Base-by-base conservation (phyloP, 768 basidiomycete species). In the Daedaleopsis nitida region DNA sequence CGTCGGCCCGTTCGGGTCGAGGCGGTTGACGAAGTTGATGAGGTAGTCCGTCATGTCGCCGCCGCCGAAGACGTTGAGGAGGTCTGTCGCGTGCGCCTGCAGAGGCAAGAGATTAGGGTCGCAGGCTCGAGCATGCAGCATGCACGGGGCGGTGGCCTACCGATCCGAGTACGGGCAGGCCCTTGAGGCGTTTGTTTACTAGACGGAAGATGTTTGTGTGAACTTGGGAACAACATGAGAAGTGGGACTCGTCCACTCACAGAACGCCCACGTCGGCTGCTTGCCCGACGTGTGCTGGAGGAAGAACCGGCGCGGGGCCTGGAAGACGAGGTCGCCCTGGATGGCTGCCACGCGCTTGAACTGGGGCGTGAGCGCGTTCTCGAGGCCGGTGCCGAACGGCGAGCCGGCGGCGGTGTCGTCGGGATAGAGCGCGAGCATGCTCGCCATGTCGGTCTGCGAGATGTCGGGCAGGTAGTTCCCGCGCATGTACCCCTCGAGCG, bases 331-430 rank as follows among this genome's bases (percentile, higher is more conserved):
- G 47, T 70, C 70, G 17, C 70, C 70, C 21, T 61, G 59, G 24
- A 71, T 65, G 1, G 70, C 70, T 0, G 68, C 63, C 24, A 69
- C 56, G 17, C 69, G 69, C 63, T 70, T 70, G 59, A 50, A 70
- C 58, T 70, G 62, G 7, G 65, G 65, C 14, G 60, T 55, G 34
- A 62, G 34, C 12, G 47, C 51, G 35, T 49, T 45, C 7, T 7
- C 53, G 44, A 38, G 35, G 0, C 66, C 65, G 13, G 66, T 69
- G 17, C 56, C 68, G 47, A 69, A 69, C 1, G 68, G 68, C 3
- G 66, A 66, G 39, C 66, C 68, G 1, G 37, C 59, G 6, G 63
- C 56, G 1, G 66, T 60, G 32, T 69, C 62, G 6, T 54, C 48
- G 19, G 66, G 64, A 34, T 69, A 67, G 6, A 68, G 48, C 13